Evolutionary conservation across 1,284 basidiomycete species (phyloP), one percentile per base, ranked within the genome.

Genomic region (Ustilago curta): DNA sequence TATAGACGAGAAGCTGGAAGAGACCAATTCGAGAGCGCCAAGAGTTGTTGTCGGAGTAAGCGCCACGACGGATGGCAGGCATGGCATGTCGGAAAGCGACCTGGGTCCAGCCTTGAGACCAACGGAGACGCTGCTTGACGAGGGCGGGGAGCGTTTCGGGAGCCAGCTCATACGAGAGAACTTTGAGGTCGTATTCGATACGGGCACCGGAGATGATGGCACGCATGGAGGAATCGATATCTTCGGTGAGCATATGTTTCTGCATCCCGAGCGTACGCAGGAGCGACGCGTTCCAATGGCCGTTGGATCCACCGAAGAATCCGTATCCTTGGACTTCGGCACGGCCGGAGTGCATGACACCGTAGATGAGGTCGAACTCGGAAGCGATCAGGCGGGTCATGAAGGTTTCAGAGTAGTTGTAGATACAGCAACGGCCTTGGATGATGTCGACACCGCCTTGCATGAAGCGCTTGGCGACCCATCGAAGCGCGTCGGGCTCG

Each of bases 41-140:
- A 29, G 64, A 58, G 59, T 70, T 74, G 70, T 56, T 50, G 48
- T 69, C 66, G 40, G 78, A 76, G 43, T 81, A 74, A 21, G 79
- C 79, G 25, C 79, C 77, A 39, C 74, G 64, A 27, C 72, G 58
- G 31, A 78, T 64, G 5, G 77, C 61, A 31, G 80, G 74, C 7
- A 72, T 47, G 29, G 71, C 64, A 57, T 82, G 81, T 29, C 80
- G 67, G 51, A 80, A 65, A 21, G 76, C 69, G 5, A 82, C 80
- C 49, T 81, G 81, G 3, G 76, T 78, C 81, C 81, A 82, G 2
- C 78, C 81, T 50, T 81, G 79, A 4, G 79, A 66, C 80, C 80
- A 82, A 25, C 79, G 73, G 25, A 81, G 52, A 47, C 80, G 67
- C 59, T 82, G 80, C 54, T 79, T 80, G 62, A 70, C 59, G 4